Base-by-base conservation (phyloP, 1,284 basidiomycete genomes). In the Sporisorium graminicola region DNA sequence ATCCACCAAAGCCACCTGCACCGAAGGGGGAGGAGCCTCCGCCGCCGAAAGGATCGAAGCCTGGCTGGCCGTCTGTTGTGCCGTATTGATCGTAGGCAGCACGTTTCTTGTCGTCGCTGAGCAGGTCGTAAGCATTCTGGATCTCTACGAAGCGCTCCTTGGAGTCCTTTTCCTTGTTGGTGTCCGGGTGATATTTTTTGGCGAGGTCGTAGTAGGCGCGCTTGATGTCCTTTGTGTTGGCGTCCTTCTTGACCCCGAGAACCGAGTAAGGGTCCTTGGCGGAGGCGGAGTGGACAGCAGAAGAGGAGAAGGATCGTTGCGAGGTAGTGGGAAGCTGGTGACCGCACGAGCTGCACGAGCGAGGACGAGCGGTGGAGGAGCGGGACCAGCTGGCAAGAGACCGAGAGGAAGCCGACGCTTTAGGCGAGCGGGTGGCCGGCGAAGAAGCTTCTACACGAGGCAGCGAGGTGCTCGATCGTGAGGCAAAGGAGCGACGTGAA, bases 141-240 rank as follows among this genome's bases (percentile, higher is more conserved):
- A 99, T 98, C 86, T 99, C 95, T 33, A 96, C 90, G 86, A 99
- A 99, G 85, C 93, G 93, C 74, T 94, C 93, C 82, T 94, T 92
- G 0, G 96, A 94, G 53, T 89, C 89, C 81, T 93, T 92, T 86
- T 98, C 95, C 68, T 95, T 93, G 87, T 95, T 98, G 22, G 95
- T 95, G 84, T 99, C 97, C 0, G 97, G 97, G 87, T 99, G 97
- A 85, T 92, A 98, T 88, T 98, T 97, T 72, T 97, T 93, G 31
- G 97, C 97, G 74, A 99, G 92, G 93, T 98, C 89, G 86, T 98
- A 99, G 87, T 99, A 99, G 1, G 90, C 90, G 87, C 97, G 96
- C 90, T 99, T 99, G 84, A 99, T 98, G 78, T 99, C 95, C 47
- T 92, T 90, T 20, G 91, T 86, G 27, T 91, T 89, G 50, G 96